These are phyloP conservation scores for Fusarium newnesense DNA, from an alignment of 2,329 filamentous ascomycete genomes.

Conservation along the genomic window DNA sequence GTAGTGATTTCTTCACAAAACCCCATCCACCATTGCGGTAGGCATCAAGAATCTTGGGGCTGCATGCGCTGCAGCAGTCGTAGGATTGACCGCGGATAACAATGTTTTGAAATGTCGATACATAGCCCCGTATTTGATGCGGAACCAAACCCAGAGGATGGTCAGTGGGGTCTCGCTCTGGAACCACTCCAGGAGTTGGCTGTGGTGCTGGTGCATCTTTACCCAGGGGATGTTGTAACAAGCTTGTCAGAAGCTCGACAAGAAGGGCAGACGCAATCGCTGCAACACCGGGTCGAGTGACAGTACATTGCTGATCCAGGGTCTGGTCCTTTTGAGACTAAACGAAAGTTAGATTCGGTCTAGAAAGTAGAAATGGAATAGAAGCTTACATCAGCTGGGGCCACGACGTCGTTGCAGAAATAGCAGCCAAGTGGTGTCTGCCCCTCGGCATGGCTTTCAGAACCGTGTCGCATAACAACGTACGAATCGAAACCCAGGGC, in stretches of 20 bases:
- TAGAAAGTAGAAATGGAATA: conserved; percentile 43
- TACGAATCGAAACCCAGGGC: conserved; percentile 96
- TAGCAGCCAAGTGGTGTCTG: conserved; percentile 87
- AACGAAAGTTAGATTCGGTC: conserved; percentile 3
- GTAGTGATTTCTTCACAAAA: conserved; percentile 79
- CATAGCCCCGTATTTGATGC: conserved; percentile 82
- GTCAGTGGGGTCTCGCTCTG: conserved; percentile 65
- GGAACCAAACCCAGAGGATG: conserved; percentile 77
- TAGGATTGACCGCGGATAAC: conserved; percentile 79
- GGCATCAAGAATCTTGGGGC: conserved; percentile 72
- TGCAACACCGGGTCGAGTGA: conserved; percentile 91
- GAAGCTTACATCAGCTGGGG: conserved; percentile 83
- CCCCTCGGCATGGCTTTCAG: conserved; percentile 66
- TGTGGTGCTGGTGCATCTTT: conserved; percentile 69
- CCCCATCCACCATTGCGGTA: conserved; percentile 78
- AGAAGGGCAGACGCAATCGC: conserved; percentile 91
- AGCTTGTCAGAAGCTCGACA: conserved; percentile 87
- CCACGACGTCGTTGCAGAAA: conserved; percentile 98
- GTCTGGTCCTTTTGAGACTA: conserved; percentile 95
- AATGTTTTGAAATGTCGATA: conserved; percentile 78
- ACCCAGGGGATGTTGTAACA: conserved; percentile 87
- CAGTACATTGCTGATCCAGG: conserved; percentile 97
- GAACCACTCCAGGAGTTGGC: conserved; percentile 51
- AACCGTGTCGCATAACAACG: conserved; percentile 95
- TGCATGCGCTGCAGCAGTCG: conserved; percentile 84